phyloP scores from a whole-genome alignment of 108 stramenopile species.

The Cyclotella sp. region DNA sequence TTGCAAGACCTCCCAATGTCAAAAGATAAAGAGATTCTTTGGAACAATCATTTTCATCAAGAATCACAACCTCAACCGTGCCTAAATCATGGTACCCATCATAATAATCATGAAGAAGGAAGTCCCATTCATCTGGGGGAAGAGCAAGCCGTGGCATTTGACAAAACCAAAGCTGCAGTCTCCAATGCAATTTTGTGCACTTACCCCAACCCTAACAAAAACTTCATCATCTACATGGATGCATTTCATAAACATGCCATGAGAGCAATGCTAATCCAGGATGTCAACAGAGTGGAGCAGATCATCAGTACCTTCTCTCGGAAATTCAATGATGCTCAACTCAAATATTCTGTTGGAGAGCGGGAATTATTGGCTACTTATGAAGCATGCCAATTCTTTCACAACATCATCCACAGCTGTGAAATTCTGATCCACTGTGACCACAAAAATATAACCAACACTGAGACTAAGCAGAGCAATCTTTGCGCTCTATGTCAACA shows the following conservation, averaged over 20 bases:
- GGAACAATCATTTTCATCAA: slow-evolving; percentile 44
- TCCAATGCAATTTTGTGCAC: slow-evolving; percentile 7
- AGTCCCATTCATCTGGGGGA: background rate
- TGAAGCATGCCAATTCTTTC: slow-evolving; percentile 24
- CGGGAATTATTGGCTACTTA: slow-evolving; percentile 47
- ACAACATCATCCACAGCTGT: slow-evolving; percentile 25
- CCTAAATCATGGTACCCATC: slow-evolving; percentile 38
- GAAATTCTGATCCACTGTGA: slow-evolving; percentile 9
- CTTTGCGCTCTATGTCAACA: background rate
- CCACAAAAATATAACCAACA: slow-evolving; percentile 11
- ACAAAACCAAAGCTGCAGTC: slow-evolving; percentile 7
- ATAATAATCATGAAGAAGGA: slow-evolving; percentile 25
- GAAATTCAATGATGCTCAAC: slow-evolving; percentile 48
- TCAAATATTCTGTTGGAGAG: slow-evolving; percentile 49
- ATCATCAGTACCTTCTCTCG: slow-evolving; percentile 26
- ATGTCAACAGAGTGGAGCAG: slow-evolving; percentile 9
- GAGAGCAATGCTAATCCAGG: slow-evolving; percentile 48
- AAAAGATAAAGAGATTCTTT: slow-evolving; percentile 37
- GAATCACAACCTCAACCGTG: slow-evolving; percentile 29
- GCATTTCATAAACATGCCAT: slow-evolving; percentile 40
- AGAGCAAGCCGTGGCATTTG: too few relatives aligned
- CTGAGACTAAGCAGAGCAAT: background rate
- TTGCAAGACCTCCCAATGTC: slow-evolving; percentile 23
- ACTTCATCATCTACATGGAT: slow-evolving; percentile 54
- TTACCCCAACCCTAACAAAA: slow-evolving; percentile 47